phyloP scores from a whole-genome alignment of 345 rosid genomes.

The Gossypium arboreum region DNA sequence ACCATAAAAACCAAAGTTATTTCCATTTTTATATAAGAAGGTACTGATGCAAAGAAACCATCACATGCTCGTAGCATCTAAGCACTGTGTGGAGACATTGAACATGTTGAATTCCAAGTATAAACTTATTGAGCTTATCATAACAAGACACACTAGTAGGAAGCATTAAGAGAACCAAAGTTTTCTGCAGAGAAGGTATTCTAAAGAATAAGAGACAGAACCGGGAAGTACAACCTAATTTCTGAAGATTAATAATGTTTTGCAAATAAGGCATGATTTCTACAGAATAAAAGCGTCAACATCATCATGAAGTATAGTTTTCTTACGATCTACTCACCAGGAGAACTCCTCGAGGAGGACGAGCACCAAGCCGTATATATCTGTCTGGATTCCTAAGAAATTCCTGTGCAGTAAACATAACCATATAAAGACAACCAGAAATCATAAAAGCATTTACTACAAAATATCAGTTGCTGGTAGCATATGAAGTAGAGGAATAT shows the following conservation, averaged over 20 bases:
- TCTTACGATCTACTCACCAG: conserved; percentile 52
- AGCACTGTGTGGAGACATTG: not conserved
- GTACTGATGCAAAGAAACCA: conserved; percentile 6
- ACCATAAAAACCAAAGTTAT: conserved; percentile 1
- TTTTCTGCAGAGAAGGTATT: not conserved
- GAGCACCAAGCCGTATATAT: conserved; percentile 81
- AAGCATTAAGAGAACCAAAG: not conserved
- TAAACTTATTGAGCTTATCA: not conserved
- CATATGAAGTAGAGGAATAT: conserved; percentile 9
- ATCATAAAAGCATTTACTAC: conserved; percentile 14
- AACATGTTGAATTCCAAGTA: conserved; percentile 5
- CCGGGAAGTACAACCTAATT: not conserved
- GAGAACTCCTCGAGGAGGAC: conserved; percentile 96
- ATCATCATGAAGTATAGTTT: conserved; percentile 7
- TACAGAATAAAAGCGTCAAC: not conserved
- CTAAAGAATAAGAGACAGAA: not conserved
- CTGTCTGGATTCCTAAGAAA: conserved; percentile 91
- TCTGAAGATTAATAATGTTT: not conserved
- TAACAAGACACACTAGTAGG: not conserved
- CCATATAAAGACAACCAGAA: conserved; percentile 22
- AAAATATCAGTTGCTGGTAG: conserved; percentile 6
- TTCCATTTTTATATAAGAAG: conserved; percentile 11
- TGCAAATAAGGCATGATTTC: not conserved
- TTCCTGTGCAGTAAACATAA: conserved; percentile 52
- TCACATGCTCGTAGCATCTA: not conserved